Evolutionary conservation across 441 rosid species (phyloP), one percentile per base, ranked within the genome.

Genomic region (Metrosideros polymorpha): DNA sequence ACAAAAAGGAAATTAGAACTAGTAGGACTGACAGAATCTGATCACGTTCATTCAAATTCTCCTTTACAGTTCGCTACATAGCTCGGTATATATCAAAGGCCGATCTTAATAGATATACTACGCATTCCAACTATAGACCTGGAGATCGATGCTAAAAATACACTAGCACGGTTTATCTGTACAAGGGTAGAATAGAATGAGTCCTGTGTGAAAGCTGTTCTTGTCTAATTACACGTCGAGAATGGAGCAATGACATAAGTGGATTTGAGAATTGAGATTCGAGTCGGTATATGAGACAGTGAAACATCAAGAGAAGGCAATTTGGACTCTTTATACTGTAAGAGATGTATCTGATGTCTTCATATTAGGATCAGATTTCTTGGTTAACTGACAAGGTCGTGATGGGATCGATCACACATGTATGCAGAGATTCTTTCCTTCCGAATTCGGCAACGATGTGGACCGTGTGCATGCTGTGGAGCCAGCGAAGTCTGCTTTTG

Each of bases 371-470:
- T 32, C 7, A 32, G 43, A 39, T 12, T 35, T 63, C 77, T 63
- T 63, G 45, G 4, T 30, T 30, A 63, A 32, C 14, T 63, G 45
- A 32, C 45, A 18, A 32, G 32, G 77, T 63, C 43, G 7, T 19
- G 47, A 71, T 3, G 17, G 27, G n/a, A 71, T 50, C 59, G 19
- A 12, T 82, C 43, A 51, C 84, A 5, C 42, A 39, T 55, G 82
- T 27, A 57, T 29, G n/a, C 59, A 93, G 94, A 92, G 94, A 84
- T 94, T 93, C 88, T 90, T 93, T 6, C 94, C 96, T 10, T 93
- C 96, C 42, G 94, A 93, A 89, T 94, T 93, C 82, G 94, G 94
- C 27, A 91, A 84, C n/a, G 94, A 94, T 24, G 93, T 90, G 76
- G 95, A 93, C 90, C 87, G 89, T 43, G 85, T 87, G 45, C 83